A percentile compares a stretch with the other conserved stretches of the same genome.
phyloP scores from a whole-genome alignment of 2,329 filamentous ascomycete species.

The Paecilomyces formosus region DNA sequence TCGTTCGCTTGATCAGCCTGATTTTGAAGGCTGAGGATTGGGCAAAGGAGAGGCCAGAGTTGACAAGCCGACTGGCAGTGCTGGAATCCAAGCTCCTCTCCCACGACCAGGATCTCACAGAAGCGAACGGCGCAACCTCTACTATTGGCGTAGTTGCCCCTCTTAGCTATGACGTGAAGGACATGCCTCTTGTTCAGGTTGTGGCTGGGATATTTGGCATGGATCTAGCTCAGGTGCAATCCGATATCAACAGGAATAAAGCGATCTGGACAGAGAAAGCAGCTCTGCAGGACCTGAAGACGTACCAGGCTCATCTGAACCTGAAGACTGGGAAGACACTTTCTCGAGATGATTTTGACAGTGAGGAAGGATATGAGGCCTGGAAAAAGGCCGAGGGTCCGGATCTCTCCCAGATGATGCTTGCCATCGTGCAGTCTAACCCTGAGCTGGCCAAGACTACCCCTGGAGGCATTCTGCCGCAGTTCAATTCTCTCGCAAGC shows the following conservation, averaged over 20 bases:
- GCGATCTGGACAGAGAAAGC: slow-evolving; percentile 84
- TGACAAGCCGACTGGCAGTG: slow-evolving; percentile 68
- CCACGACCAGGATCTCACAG: slow-evolving; percentile 82
- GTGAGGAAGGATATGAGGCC: slow-evolving; percentile 75
- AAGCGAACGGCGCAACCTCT: slow-evolving; percentile 50
- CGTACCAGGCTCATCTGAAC: slow-evolving; percentile 83
- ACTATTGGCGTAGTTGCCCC: slow-evolving; percentile 77
- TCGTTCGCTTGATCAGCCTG: slow-evolving; percentile 75
- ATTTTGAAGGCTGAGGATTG: slow-evolving; percentile 79
- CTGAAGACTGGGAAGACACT: slow-evolving; percentile 70
- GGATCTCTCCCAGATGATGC: slow-evolving; percentile 86
- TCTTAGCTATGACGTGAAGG: slow-evolving; percentile 85
- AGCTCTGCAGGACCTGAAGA: slow-evolving; percentile 83
- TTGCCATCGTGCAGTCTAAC: slow-evolving; percentile 78
- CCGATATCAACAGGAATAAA: slow-evolving; percentile 76
- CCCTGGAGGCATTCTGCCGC: slow-evolving; percentile 51
- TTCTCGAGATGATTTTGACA: slow-evolving; percentile 77
- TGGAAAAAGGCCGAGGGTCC: slow-evolving; percentile 90
- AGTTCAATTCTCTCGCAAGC: slow-evolving; percentile 41
- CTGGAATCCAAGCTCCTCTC: slow-evolving; percentile 90
- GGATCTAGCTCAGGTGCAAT: slow-evolving; percentile 70
- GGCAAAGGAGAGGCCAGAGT: slow-evolving; percentile 75
- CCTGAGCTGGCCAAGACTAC: slow-evolving; percentile 77
- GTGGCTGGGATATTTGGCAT: slow-evolving; percentile 83
- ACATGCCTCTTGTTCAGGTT: slow-evolving; percentile 87